Conservation (phyloP, 192 early-diverging fungal genomes). For the Phlyctochytrium bullatum region DNA sequence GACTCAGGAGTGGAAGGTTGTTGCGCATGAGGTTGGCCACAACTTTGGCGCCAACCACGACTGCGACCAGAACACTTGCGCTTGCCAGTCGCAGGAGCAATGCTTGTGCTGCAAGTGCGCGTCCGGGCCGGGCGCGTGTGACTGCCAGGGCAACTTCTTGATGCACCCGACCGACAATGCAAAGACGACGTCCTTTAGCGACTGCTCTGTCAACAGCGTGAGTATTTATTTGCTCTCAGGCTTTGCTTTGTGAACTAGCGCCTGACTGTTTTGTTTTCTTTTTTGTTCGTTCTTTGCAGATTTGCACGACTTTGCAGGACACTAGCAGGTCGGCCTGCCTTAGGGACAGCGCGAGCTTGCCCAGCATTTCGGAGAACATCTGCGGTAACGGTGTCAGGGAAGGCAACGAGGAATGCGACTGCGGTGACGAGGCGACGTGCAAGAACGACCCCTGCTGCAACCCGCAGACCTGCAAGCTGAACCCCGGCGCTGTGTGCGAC, state of each 20-base stretch:
- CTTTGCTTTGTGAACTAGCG: conserved; percentile 25
- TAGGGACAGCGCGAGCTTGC: conserved; percentile 33
- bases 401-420: conserved; percentile 85
- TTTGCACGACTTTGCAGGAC: conserved; percentile 12
- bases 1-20: conserved; percentile 88
- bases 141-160: conserved; percentile 47
- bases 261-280: not conserved
- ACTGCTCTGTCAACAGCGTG: conserved; percentile 29
- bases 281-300: not conserved
- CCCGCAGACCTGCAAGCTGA: conserved; percentile 75
- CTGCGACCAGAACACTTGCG: conserved; percentile 68
- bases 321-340: conserved; percentile 14
- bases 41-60: conserved; percentile 82
- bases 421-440: conserved; percentile 65
- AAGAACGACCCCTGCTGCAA: conserved; percentile 81
- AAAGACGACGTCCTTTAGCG: conserved; percentile 37
- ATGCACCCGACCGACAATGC: conserved; percentile 48
- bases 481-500: conserved; percentile 70
- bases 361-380: conserved; percentile 54
- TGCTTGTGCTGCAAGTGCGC: conserved; percentile 72
- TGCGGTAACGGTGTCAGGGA: conserved; percentile 96
- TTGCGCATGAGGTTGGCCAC: conserved; percentile 94
- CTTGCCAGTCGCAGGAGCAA: not conserved
- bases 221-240: conserved; percentile 10
- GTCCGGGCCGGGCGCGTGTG: conserved; percentile 29